Evolutionary conservation across 805 yeast genomes (phyloP).

Genomic region (Hanseniaspora singularis): DNA sequence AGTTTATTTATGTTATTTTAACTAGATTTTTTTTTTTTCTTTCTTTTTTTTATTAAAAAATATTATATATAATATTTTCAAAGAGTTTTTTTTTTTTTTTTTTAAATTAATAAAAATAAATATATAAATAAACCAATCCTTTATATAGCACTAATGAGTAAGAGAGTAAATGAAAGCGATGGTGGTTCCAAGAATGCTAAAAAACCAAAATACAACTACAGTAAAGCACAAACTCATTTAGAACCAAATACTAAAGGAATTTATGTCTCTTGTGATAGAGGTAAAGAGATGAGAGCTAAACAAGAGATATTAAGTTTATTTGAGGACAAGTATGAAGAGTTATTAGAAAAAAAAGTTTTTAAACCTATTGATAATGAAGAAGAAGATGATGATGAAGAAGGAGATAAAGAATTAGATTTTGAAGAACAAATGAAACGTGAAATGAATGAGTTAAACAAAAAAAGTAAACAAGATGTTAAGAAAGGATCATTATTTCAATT

Average conservation of each 20-base stretch:
- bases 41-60: too few relatives aligned
- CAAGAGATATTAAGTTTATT: constrained; percentile 56
- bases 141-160: constrained; percentile 1
- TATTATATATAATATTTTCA: too few relatives aligned
- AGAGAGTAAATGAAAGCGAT: background rate
- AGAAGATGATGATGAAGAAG: constrained; percentile 18
- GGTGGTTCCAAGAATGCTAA: background rate
- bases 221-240: constrained; percentile 29
- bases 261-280: constrained; percentile 78
- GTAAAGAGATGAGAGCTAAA: constrained; percentile 65
- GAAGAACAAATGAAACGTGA: constrained; percentile 71
- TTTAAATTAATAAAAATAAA: too few relatives aligned
- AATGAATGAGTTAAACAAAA: constrained; percentile 45
- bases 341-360: constrained; percentile 24
- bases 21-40: too few relatives aligned
- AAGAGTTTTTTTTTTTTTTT: too few relatives aligned
- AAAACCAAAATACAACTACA: constrained; percentile 16
- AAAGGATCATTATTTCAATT: constrained; percentile 37
- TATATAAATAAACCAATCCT: background rate
- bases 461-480: constrained; percentile 27
- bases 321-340: constrained; percentile 39
- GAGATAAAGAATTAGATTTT: constrained; percentile 37
- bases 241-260: constrained; percentile 84
- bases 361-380: constrained; percentile 18
- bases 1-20: too few relatives aligned